phyloP scores from a whole-genome alignment of 257 asterid species.

The Handroanthus guayacan region DNA sequence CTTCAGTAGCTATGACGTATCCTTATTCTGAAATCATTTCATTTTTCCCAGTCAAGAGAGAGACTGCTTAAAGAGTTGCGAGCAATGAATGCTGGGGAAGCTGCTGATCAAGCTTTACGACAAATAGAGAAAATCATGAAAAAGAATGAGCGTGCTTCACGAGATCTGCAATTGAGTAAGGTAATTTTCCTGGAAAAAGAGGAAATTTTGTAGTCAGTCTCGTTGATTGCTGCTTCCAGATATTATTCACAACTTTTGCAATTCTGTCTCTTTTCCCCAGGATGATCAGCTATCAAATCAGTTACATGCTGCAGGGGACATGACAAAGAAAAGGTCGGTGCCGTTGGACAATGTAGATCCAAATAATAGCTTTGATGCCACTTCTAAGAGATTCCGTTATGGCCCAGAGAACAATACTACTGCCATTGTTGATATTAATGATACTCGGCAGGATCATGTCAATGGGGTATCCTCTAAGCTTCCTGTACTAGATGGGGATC shows the following conservation, averaged over 20 bases:
- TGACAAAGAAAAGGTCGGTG: constrained; percentile 67
- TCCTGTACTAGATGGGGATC: constrained; percentile 58
- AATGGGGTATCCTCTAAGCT: constrained; percentile 67
- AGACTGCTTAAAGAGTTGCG: constrained; percentile 81
- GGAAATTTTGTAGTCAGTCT: constrained; percentile 14
- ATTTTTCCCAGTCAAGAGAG: constrained; percentile 76
- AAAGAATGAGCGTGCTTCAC: constrained; percentile 79
- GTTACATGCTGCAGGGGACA: constrained; percentile 60
- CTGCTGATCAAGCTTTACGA: constrained; percentile 93
- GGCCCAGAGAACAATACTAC: constrained; percentile 51
- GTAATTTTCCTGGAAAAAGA: constrained; percentile 44
- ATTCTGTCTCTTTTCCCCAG: constrained; percentile 49
- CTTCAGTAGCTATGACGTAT: constrained; percentile 20
- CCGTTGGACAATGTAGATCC: constrained; percentile 69
- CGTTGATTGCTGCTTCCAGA: constrained; percentile 31
- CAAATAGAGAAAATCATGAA: constrained; percentile 89
- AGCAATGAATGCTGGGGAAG: constrained; percentile 96
- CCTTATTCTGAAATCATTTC: constrained; percentile 34
- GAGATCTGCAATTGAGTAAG: constrained; percentile 79
- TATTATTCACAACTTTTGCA: constrained; percentile 15
- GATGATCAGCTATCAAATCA: constrained; percentile 71
- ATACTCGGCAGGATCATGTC: constrained; percentile 56
- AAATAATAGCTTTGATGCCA: constrained; percentile 48
- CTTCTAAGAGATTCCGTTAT: constrained; percentile 69
- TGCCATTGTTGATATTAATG: constrained; percentile 53